phyloP scores from a whole-genome alignment of 225 moss, liverwort and hornwort species.

The Polytrichum commune region DNA sequence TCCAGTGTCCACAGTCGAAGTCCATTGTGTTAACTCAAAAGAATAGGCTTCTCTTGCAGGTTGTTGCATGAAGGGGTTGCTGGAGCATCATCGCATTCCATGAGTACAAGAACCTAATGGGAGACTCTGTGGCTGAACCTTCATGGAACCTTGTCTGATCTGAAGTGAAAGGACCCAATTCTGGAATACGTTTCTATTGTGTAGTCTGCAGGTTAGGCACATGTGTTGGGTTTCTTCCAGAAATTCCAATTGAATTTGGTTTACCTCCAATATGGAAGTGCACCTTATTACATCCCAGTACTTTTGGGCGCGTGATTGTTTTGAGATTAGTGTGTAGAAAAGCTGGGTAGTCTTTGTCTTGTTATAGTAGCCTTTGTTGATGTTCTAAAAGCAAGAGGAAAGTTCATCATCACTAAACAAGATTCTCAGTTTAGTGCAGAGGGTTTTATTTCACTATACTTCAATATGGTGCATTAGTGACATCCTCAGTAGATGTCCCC shows the following conservation, averaged over 20 bases:
- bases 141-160: slow-evolving; percentile 3
- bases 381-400: too few species aligned
- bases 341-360: too few species aligned
- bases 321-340: too few species aligned
- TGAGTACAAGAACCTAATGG: slow-evolving; percentile 10
- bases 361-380: too few species aligned
- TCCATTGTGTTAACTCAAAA: slow-evolving; percentile 4
- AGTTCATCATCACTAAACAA: too few species aligned
- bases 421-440: too few species aligned
- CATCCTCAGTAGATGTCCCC: too few species aligned
- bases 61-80: background rate
- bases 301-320: too few species aligned
- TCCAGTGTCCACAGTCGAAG: background rate
- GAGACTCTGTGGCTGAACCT: slow-evolving; percentile 6
- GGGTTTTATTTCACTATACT: too few species aligned
- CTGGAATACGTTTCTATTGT: slow-evolving; percentile 8
- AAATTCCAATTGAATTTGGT: background rate
- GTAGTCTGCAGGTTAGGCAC: slow-evolving; percentile 11
- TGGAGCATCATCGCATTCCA: slow-evolving; percentile 9
- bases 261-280: too few species aligned
- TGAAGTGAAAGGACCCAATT: slow-evolving; percentile 5
- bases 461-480: too few species aligned
- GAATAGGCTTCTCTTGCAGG: background rate
- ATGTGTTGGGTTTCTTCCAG: slow-evolving; percentile 1
- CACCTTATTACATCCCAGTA: too few species aligned